These are phyloP conservation scores for Enterospora canceri DNA, from an alignment of 371 early-diverging fungal genomes.

Conservation along the genomic window DNA sequence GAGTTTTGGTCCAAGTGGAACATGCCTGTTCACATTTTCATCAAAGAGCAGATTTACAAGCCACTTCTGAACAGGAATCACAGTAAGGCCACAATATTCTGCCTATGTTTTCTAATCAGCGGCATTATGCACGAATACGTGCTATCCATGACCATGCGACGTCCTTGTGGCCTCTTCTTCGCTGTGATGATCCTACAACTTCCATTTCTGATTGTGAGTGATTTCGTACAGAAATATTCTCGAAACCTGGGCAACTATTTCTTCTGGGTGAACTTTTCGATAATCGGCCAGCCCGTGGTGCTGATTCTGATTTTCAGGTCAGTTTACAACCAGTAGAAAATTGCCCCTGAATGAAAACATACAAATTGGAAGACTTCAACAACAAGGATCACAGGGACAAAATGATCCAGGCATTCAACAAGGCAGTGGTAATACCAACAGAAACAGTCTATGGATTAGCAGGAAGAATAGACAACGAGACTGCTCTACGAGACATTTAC, in stretches of 20 bases:
- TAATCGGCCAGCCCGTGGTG: slow-evolving; percentile 43
- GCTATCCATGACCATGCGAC: slow-evolving; percentile 63
- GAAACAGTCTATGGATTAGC: slow-evolving; percentile 98
- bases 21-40: slow-evolving; percentile 80
- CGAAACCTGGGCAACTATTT: slow-evolving; percentile 46
- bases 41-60: slow-evolving; percentile 75
- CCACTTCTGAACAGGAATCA: slow-evolving; percentile 65
- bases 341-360: not conserved
- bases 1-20: slow-evolving; percentile 95
- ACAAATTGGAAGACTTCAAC: not conserved
- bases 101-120: slow-evolving; percentile 70
- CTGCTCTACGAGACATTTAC: slow-evolving; percentile 70
- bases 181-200: slow-evolving; percentile 74
- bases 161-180: slow-evolving; percentile 68
- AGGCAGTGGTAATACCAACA: slow-evolving; percentile 78
- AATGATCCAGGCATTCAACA: slow-evolving; percentile 10
- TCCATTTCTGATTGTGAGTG: slow-evolving; percentile 65
- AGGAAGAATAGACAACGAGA: slow-evolving; percentile 66
- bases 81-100: slow-evolving; percentile 63
- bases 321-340: not conserved
- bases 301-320: slow-evolving; percentile 34
- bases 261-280: slow-evolving; percentile 45
- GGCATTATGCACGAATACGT: slow-evolving; percentile 76
- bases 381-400: slow-evolving; percentile 2
- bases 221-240: slow-evolving; percentile 14